A percentile compares a stretch with the other conserved stretches of the same genome.
These are phyloP conservation scores for Coleophoma cylindrospora DNA, from an alignment of 2,329 filamentous ascomycete genomes.

Conservation along the genomic window DNA sequence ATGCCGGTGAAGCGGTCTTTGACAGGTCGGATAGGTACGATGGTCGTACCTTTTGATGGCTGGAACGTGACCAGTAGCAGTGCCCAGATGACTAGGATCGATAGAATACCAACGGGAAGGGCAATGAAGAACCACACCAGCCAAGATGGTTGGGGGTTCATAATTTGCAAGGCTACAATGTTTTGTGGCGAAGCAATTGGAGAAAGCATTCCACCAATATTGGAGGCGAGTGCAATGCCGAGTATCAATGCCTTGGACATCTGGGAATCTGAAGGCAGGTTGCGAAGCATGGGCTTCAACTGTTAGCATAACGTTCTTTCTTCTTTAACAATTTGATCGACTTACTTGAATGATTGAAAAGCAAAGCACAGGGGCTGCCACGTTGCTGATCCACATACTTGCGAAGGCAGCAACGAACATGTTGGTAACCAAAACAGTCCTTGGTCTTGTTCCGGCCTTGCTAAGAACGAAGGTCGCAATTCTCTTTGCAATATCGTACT, in stretches of 20 bases:
- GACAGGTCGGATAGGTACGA: constrained; percentile 85
- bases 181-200: constrained; percentile 98
- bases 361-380: constrained; percentile 92
- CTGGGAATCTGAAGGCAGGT: constrained; percentile 80
- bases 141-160: constrained; percentile 89
- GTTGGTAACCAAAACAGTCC: constrained; percentile 88
- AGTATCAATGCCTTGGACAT: constrained; percentile 96
- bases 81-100: constrained; percentile 82
- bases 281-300: constrained; percentile 79
- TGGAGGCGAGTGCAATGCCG: constrained; percentile 90
- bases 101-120: constrained; percentile 86
- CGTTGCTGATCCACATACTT: constrained; percentile 99
- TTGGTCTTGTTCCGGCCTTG: constrained; percentile 88
- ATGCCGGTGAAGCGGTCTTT: constrained; percentile 83
- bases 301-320: background rate
- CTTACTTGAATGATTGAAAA: constrained; percentile 92
- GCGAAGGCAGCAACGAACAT: constrained; percentile 98
- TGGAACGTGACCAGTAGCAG: constrained; percentile 82
- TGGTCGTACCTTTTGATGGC: constrained; percentile 78
- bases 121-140: constrained; percentile 96
- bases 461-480: constrained; percentile 94
- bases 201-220: constrained; percentile 93
- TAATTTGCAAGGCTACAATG: constrained; percentile 92
- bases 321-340: constrained; percentile 6
- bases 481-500: constrained; percentile 96